phyloP scores from a whole-genome alignment of 306 rosid genomes.

The Cucurbita argyrosperma region DNA sequence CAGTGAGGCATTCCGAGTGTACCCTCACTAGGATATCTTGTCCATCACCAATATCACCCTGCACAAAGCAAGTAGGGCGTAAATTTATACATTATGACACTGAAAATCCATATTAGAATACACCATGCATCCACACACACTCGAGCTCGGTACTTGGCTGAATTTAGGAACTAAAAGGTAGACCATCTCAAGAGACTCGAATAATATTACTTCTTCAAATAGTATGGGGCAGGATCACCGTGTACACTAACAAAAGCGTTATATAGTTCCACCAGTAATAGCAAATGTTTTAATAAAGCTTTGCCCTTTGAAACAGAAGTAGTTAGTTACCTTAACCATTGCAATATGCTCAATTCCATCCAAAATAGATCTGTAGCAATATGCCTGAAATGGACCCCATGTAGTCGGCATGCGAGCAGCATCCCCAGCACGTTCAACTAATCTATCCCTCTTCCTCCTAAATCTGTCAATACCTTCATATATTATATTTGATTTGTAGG shows the following conservation, averaged over 20 bases:
- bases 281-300: not conserved
- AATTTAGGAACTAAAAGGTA: not conserved
- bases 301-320: not conserved
- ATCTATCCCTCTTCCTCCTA: slow-evolving; percentile 39
- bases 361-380: slow-evolving; percentile 60
- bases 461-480: not conserved
- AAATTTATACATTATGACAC: not conserved
- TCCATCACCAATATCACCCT: slow-evolving; percentile 93
- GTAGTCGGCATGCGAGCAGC: slow-evolving; percentile 76
- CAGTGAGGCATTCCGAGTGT: slow-evolving; percentile 93
- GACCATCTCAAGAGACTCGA: not conserved
- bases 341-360: slow-evolving; percentile 96
- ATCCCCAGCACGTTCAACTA: slow-evolving; percentile 37
- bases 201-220: not conserved
- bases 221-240: not conserved
- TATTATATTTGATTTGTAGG: not conserved
- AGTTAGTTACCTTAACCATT: slow-evolving; percentile 67
- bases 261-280: not conserved
- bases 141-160: not conserved
- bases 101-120: not conserved
- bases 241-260: not conserved
- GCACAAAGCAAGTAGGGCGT: slow-evolving; percentile 4
- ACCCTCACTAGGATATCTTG: slow-evolving; percentile 81
- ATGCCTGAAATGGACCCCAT: slow-evolving; percentile 86
- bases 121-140: not conserved